Percentiles rank a stretch among this genome's conserved stretches.
Evolutionary conservation across 1,284 basidiomycete species (phyloP).

Genomic region (Somion occarium): DNA sequence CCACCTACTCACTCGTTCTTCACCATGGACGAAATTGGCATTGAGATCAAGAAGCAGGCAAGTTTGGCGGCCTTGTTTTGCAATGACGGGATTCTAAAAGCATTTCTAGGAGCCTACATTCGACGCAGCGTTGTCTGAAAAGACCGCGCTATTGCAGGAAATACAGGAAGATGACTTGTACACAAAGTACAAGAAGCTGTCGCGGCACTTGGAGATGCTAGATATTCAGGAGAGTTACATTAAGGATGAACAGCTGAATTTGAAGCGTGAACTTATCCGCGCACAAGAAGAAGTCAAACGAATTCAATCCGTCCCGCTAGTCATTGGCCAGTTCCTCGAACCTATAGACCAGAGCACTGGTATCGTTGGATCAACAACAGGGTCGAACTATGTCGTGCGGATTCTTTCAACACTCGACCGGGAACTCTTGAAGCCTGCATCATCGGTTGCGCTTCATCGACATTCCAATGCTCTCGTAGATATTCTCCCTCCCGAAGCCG

Average conservation of each 20-base stretch:
- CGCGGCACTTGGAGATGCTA: constrained; percentile 90
- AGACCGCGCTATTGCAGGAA: constrained; percentile 79
- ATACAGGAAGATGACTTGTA: constrained; percentile 92
- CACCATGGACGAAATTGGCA: constrained; percentile 76
- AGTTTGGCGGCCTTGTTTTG: constrained; percentile 21
- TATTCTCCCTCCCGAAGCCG: constrained; percentile 97
- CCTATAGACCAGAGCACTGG: constrained; percentile 98
- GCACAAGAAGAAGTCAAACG: constrained; percentile 99
- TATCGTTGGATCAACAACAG: constrained; percentile 97
- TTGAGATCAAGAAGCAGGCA: constrained; percentile 83
- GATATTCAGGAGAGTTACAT: constrained; percentile 98
- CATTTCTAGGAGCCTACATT: constrained; percentile 80
- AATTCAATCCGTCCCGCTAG: constrained; percentile 98
- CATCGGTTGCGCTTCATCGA: constrained; percentile 95
- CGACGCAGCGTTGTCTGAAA: constrained; percentile 83
- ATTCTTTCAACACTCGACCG: constrained; percentile 97
- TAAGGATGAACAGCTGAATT: constrained; percentile 97
- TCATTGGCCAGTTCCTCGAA: constrained; percentile 99
- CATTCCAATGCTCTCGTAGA: constrained; percentile 99
- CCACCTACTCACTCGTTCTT: constrained; percentile 2
- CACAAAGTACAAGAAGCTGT: constrained; percentile 92
- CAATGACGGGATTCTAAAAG: constrained; percentile 4
- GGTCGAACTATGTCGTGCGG: constrained; percentile 97
- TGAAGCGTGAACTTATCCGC: constrained; percentile 96
- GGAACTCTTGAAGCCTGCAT: constrained; percentile 95